A percentile compares a stretch with the other conserved stretches of the same genome.
Conservation (phyloP, 345 rosid genomes). For the Syzygium oleosum region DNA sequence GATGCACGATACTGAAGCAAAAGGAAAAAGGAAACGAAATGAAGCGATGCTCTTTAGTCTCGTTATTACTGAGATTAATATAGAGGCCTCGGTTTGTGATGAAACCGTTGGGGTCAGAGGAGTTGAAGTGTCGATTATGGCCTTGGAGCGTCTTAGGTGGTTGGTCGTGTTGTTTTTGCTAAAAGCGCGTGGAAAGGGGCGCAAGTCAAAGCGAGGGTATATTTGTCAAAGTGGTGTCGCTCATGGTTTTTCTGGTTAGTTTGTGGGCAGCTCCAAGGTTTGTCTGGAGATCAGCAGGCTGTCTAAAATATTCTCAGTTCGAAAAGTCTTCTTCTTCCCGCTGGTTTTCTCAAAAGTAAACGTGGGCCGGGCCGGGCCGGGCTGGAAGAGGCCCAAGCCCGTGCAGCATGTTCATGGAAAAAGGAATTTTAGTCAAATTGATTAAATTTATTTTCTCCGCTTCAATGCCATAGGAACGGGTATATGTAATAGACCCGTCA, state of each 20-base stretch:
- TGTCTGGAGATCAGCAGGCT: neutral
- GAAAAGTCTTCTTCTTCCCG: neutral
- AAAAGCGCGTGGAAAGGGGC: neutral
- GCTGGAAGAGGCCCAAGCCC: neutral
- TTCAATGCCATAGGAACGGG: neutral
- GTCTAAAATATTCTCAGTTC: neutral
- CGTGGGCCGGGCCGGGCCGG: neutral
- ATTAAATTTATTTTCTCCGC: neutral
- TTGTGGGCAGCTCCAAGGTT: slow-evolving; percentile 13
- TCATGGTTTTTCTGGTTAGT: slow-evolving; percentile 3
- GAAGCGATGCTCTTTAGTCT: neutral
- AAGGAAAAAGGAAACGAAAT: neutral
- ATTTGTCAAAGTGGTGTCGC: neutral
- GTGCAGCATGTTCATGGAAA: neutral
- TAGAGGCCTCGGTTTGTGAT: neutral
- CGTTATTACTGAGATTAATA: neutral
- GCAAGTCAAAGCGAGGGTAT: neutral
- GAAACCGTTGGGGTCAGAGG: neutral
- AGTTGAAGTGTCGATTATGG: neutral
- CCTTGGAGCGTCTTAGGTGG: neutral
- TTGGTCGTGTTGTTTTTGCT: neutral
- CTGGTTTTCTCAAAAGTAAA: neutral
- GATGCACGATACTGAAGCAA: neutral
- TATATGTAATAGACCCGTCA: too few species aligned
- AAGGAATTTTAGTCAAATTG: neutral